Evolutionary conservation across 768 basidiomycete genomes (phyloP).

Genomic region (Boletellus sp.): DNA sequence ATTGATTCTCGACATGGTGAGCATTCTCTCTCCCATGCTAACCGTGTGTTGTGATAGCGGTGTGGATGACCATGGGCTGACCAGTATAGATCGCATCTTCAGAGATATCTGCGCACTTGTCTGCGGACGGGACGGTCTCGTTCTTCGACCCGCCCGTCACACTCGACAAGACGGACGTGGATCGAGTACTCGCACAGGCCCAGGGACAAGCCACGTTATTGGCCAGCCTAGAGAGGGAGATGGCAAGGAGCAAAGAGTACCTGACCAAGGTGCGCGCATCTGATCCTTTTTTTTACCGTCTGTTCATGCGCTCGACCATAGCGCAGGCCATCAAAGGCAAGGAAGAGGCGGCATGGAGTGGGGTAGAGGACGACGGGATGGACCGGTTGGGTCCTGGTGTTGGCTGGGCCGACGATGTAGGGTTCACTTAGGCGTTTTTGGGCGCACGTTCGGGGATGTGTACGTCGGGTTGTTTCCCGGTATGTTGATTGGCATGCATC

Average conservation of each 20-base stretch:
- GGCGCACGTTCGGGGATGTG: too few species aligned
- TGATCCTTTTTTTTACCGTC: not conserved
- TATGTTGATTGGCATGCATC: too few species aligned
- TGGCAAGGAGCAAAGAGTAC: constrained; percentile 68
- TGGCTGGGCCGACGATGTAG: constrained; percentile 27
- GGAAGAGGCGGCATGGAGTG: constrained; percentile 24
- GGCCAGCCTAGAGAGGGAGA: constrained; percentile 24
- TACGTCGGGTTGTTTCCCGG: too few species aligned
- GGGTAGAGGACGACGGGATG: constrained; percentile 31
- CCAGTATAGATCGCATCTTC: constrained; percentile 57
- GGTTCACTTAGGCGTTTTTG: constrained; percentile 23
- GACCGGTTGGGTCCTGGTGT: constrained; percentile 5
- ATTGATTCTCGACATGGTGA: constrained; percentile 72
- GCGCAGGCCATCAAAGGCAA: constrained; percentile 32
- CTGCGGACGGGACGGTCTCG: constrained; percentile 66
- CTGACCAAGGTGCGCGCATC: constrained; percentile 62
- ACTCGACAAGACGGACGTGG: constrained; percentile 60
- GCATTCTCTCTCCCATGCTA: constrained; percentile 18
- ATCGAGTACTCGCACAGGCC: constrained; percentile 48
- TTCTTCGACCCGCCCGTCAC: constrained; percentile 63
- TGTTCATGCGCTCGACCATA: too few species aligned
- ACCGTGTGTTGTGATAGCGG: too few species aligned
- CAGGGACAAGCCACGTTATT: constrained; percentile 43
- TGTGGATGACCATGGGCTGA: not conserved
- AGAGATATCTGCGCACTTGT: constrained; percentile 68